phyloP scores from a whole-genome alignment of 306 rosid species.

The Acacia melanoxylon region DNA sequence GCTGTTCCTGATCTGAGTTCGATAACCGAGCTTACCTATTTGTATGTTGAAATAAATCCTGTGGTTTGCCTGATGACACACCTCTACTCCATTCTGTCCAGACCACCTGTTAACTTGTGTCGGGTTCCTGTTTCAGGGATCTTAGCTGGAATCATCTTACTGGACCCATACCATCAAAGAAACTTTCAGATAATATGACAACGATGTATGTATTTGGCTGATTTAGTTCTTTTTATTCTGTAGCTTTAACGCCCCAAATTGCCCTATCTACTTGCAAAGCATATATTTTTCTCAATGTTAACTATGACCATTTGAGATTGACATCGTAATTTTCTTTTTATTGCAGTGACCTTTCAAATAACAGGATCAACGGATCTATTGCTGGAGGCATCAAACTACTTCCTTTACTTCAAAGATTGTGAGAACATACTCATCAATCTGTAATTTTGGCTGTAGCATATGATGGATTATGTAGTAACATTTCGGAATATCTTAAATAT shows the following conservation, averaged over 20 bases:
- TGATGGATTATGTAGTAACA: background rate
- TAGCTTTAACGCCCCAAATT: constrained; percentile 11
- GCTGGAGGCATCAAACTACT: constrained; percentile 51
- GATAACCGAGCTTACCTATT: constrained; percentile 54
- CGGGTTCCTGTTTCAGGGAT: constrained; percentile 62
- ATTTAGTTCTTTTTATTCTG: constrained; percentile 15
- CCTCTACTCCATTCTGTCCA: constrained; percentile 5
- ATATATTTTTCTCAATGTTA: constrained; percentile 5
- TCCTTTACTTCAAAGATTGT: constrained; percentile 76
- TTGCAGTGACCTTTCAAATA: constrained; percentile 68
- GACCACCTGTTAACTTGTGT: constrained; percentile 24
- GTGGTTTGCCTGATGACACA: constrained; percentile 6
- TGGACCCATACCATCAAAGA: constrained; percentile 59
- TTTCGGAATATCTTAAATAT: constrained; percentile 12
- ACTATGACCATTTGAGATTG: constrained; percentile 19
- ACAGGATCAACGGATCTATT: constrained; percentile 67
- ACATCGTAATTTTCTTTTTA: constrained; percentile 7
- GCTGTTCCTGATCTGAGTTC: constrained; percentile 70
- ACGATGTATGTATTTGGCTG: constrained; percentile 59
- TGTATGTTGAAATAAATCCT: constrained; percentile 54
- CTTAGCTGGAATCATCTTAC: constrained; percentile 71
- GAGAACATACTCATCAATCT: constrained; percentile 40
- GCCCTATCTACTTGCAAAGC: constrained; percentile 18
- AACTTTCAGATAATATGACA: constrained; percentile 68
- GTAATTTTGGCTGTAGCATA: constrained; percentile 14